Base-by-base conservation (phyloP, 805 yeast genomes). In the Cyberlindnera petersonii region DNA sequence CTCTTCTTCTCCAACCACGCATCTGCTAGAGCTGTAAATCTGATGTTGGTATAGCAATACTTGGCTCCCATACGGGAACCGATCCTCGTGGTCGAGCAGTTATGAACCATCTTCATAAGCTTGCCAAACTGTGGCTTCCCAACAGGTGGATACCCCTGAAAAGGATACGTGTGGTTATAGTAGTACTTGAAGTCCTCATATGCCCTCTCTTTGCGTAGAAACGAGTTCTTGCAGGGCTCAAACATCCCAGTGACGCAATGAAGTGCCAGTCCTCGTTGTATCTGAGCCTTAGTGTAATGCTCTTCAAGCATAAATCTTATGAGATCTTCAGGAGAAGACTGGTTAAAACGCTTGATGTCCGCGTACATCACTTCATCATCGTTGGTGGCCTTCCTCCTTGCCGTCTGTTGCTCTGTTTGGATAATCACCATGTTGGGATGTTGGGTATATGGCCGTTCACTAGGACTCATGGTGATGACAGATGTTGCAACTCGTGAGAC, bases 41-140 rank as follows among this genome's bases (percentile, higher is more conserved):
- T 9, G 5, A 50, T 17, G 11, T 43, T 39, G 2, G 33, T 6
- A 55, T 86, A 87, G 58, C 86, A 94, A 60, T 88, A 88, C 56
- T 82, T 82, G 16, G 91, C 79, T 53, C 81, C 83, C 2, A 89
- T 89, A 35, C 95, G 69, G 58, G 80, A 76, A 2, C 96, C 96
- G 37, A 87, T 65, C 38, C 96, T 70, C 15, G 42, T 31, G 2
- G 48, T 43, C 11, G 37, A 22, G 18, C 39, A 33, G 2, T 26
- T 22, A 26, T 29, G 35, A 9, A 42, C 26, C 17, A 28, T 13
- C 26, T 39, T 43, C 33, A 44, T 35, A 11, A 47, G 31, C 36
- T 47, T 47, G 3, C 48, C 50, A 26, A 47, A 33, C 29, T 47
- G 43, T 14, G 50, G 40, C 11, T 20, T 22, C 4, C 45, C 44